Percentiles rank a stretch among this genome's conserved stretches.
Conservation (phyloP, 2,329 filamentous ascomycete genomes). For the Pseudomassariella vexata region DNA sequence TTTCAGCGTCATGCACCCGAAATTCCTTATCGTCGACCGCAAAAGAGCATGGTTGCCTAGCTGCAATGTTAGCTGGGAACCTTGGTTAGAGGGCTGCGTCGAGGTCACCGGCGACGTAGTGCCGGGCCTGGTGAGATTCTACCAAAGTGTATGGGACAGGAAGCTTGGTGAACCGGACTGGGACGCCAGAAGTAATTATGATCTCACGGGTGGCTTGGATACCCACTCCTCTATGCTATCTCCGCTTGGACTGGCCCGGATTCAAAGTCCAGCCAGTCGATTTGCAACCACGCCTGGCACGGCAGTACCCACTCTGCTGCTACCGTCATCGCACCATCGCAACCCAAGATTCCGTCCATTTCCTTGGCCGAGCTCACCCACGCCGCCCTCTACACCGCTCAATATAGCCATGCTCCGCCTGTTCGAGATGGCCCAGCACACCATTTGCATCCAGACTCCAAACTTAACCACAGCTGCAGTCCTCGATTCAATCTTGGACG, state of each 20-base stretch:
- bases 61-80: constrained; percentile 81
- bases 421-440: constrained; percentile 48
- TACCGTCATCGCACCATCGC: constrained; percentile 68
- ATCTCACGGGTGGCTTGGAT: constrained; percentile 1
- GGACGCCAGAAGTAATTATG: no score
- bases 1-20: constrained; percentile 83
- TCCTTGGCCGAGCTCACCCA: constrained; percentile 43
- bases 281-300: constrained; percentile 10
- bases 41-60: constrained; percentile 63
- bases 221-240: not conserved
- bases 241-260: constrained; percentile 11
- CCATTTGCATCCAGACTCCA: constrained; percentile 68
- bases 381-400: constrained; percentile 58
- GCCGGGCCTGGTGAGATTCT: constrained; percentile 58
- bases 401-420: constrained; percentile 60
- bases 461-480: constrained; percentile 68
- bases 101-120: constrained; percentile 60
- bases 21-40: constrained; percentile 72
- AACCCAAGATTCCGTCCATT: constrained; percentile 60
- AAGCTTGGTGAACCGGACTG: constrained; percentile 10
- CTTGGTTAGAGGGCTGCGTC: constrained; percentile 79
- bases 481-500: constrained; percentile 53
- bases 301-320: constrained; percentile 51
- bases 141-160: constrained; percentile 60
- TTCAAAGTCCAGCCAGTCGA: constrained; percentile 15